phyloP scores from a whole-genome alignment of 2,329 filamentous ascomycete species.

The Colletotrichum eleusines region DNA sequence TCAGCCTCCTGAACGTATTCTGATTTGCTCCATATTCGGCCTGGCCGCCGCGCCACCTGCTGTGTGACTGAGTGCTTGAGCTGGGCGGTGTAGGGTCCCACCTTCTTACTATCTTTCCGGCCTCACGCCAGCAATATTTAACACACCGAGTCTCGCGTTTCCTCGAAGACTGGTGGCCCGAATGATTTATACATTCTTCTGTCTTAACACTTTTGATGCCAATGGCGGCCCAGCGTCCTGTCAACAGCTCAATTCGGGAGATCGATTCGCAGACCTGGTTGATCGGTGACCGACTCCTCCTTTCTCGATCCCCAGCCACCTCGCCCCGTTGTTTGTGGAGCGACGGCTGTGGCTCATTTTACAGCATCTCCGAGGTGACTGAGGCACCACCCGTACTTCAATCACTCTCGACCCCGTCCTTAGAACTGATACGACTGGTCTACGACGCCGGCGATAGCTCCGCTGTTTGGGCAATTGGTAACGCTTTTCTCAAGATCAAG shows the following conservation, averaged over 20 bases:
- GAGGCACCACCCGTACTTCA: constrained; percentile 7
- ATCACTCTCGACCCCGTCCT: constrained; percentile 1
- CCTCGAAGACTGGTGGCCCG: no score
- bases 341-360: constrained; percentile 17
- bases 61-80: no score
- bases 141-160: no score
- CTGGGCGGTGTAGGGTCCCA: no score
- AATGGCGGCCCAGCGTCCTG: neutral
- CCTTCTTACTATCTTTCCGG: no score
- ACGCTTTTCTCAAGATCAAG: constrained; percentile 43
- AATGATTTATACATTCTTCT: no score
- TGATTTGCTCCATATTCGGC: no score
- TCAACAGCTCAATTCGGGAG: constrained; percentile 30
- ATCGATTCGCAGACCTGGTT: constrained; percentile 33
- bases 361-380: constrained; percentile 17
- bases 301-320: neutral
- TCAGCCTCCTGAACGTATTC: no score
- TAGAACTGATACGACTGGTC: constrained; percentile 22
- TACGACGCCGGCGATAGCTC: constrained; percentile 32
- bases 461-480: constrained; percentile 42
- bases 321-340: constrained; percentile 13
- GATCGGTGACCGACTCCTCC: no score
- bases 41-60: no score
- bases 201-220: no score
- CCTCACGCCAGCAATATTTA: no score